phyloP scores from a whole-genome alignment of 306 rosid genomes.

The Cucumis sativus region Cucumber_9930_V3 NC_026656.2:21984501-21985000 shows the following conservation, averaged over 20 bases:
- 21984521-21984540: neutral
- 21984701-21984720: conserved; percentile 31
- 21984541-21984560: neutral
- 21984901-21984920: neutral
- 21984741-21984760: conserved; percentile 44
- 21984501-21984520: neutral
- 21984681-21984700: conserved; percentile 28
- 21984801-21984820: conserved; percentile 2
- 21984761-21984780: conserved; percentile 67
- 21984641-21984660: conserved; percentile 64
- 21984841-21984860: neutral
- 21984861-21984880: neutral
- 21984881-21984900: neutral
- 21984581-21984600: neutral
- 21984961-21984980: neutral
- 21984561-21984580: neutral
- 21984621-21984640: conserved; percentile 49
- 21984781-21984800: conserved; percentile 37
- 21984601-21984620: neutral
- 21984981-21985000: neutral
- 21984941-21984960: neutral
- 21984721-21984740: conserved; percentile 41
- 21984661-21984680: conserved; percentile 95
- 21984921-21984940: neutral
- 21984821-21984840: neutral